Base-by-base conservation (phyloP, 1,284 basidiomycete genomes). In the Boletus mariae region DNA sequence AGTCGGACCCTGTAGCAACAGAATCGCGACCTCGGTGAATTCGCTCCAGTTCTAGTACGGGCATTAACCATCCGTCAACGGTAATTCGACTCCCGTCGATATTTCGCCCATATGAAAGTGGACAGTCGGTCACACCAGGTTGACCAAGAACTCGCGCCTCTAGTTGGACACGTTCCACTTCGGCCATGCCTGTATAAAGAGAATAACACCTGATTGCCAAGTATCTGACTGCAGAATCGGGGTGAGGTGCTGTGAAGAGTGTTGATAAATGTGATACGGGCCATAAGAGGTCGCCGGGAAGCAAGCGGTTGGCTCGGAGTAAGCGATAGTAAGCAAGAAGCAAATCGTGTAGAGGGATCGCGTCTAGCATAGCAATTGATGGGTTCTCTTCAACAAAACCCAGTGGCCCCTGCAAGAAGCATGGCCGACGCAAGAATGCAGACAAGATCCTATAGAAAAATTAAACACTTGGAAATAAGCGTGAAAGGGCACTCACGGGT, bases 321-420 rank as follows among this genome's bases (percentile, higher is more conserved):
- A 95, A 78, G 37, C 93, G 86, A 63, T 89, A 90, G 65, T 93
- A 91, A 1, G 88, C 81, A 41, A 95, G 76, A 13, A 96, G 79
- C 0, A 89, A 69, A 26, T 75, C 73, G 37, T 94, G 90, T 5
- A 92, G 70, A 15, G 76, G 74, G 11, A 64, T 61, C 1, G 68
- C 54, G 34, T 82, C 75, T 44, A 80, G 54, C 4, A 65, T 57
- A 11, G 65, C 53, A 5, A 72, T 53, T 12, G 72, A 63, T 12
- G 71, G 48, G 10, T 61, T 53, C 10, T 62, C 56, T 37, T 67
- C 59, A 6, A 82, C 61, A 58, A 76, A 77, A 5, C 70, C 62
- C 7, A 92, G 64, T 1, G 83, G 85, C 1, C 90, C 87, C n/a
- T 75, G 67, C 51, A 66, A 61, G 52, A 80, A 77, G 37, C 65